These are phyloP conservation scores for Graphilbum sp. DNA, from an alignment of 2,329 filamentous ascomycete species.

Conservation along the genomic window DNA sequence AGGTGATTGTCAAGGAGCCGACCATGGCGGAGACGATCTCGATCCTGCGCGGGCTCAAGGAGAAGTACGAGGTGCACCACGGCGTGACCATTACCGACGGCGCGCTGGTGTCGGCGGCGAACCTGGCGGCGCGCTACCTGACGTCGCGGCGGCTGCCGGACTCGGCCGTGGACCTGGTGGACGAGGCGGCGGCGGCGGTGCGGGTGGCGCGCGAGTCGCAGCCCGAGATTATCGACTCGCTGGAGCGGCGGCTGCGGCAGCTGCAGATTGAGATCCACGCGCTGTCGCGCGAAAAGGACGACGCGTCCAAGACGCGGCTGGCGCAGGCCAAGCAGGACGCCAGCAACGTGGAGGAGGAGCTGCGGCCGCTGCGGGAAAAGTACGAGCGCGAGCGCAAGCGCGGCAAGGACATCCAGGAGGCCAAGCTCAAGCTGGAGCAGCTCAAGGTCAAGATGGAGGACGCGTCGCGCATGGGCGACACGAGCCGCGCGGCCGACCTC, in stretches of 20 bases:
- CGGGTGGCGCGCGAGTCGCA: conserved; percentile 91
- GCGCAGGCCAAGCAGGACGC: conserved; percentile 75
- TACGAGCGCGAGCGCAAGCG: conserved; percentile 88
- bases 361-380: conserved; percentile 82
- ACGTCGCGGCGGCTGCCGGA: conserved; percentile 83
- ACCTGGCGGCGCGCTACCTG: conserved; percentile 80
- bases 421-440: conserved; percentile 85
- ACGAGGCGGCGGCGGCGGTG: conserved; percentile 94
- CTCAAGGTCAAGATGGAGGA: conserved; percentile 87
- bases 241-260: conserved; percentile 80
- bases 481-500: conserved; percentile 77
- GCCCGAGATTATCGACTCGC: conserved; percentile 84
- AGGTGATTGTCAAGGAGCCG: conserved; percentile 93
- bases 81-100: conserved; percentile 92
- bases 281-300: conserved; percentile 82
- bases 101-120: conserved; percentile 83
- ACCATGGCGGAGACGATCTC: conserved; percentile 80
- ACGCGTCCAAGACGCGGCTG: conserved; percentile 73
- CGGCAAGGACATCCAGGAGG: conserved; percentile 81
- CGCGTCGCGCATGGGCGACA: conserved; percentile 73
- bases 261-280: conserved; percentile 96
- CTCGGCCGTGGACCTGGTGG: conserved; percentile 90
- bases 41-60: conserved; percentile 94
- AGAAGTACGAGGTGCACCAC: conserved; percentile 96
- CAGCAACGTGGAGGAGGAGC: conserved; percentile 84